Percentiles rank a stretch among this genome's conserved stretches.
phyloP scores from a whole-genome alignment of 2,329 filamentous ascomycete species.

The Trichoderma pleuroti region DNA sequence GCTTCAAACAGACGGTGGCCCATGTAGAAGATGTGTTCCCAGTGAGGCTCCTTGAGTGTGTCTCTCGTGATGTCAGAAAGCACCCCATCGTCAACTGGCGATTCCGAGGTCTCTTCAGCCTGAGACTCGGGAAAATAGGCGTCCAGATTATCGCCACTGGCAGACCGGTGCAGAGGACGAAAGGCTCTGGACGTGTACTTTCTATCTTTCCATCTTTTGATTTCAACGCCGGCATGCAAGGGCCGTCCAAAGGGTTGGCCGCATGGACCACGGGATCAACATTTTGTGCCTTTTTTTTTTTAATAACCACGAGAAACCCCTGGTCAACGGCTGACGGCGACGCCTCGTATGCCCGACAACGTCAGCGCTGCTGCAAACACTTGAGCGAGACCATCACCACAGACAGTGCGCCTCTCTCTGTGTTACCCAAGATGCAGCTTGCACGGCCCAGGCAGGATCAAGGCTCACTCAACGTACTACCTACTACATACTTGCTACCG shows the following conservation, averaged over 20 bases:
- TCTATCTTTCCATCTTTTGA: too few relatives aligned
- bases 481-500: background rate
- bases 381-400: conserved; percentile 1
- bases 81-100: conserved; percentile 46
- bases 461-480: background rate
- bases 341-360: background rate
- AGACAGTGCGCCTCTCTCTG: background rate
- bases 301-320: too few relatives aligned
- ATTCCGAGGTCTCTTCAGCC: conserved; percentile 38
- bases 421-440: background rate
- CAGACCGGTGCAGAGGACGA: conserved; percentile 50
- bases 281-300: background rate
- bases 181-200: conserved; percentile 53
- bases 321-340: background rate
- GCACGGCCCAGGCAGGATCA: background rate
- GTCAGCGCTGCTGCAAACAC: conserved; percentile 10
- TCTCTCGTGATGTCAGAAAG: conserved; percentile 54
- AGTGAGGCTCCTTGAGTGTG: conserved; percentile 50
- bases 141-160: conserved; percentile 42
- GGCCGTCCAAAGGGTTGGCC: background rate
- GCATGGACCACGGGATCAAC: conserved; percentile 5
- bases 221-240: background rate
- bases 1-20: conserved; percentile 69
- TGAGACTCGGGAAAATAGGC: conserved; percentile 48
- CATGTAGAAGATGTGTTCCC: conserved; percentile 55